Evolutionary conservation across 306 rosid genomes (phyloP).

Genomic region (Trifolium fragiferum): DNA sequence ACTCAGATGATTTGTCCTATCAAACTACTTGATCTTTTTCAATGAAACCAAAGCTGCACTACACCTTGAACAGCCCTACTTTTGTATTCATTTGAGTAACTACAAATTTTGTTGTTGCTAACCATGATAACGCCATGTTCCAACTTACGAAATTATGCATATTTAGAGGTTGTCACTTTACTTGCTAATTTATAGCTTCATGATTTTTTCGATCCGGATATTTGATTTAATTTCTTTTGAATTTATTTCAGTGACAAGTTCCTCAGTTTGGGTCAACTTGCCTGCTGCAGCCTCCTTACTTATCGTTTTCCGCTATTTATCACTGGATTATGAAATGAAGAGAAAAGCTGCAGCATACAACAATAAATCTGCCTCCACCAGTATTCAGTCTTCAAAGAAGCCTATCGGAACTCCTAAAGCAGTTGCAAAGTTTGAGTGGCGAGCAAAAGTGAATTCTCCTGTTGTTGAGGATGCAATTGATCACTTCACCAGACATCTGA

Average conservation of each 20-base stretch:
- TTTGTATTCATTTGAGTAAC: slow-evolving; percentile 3
- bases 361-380: slow-evolving; percentile 59
- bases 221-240: slow-evolving; percentile 46
- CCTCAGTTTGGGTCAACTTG: slow-evolving; percentile 96
- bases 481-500: slow-evolving; percentile 75
- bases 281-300: slow-evolving; percentile 89
- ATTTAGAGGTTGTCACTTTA: slow-evolving; percentile 30
- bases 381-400: slow-evolving; percentile 57
- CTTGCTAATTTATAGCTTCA: slow-evolving; percentile 31
- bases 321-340: slow-evolving; percentile 85
- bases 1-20: not conserved
- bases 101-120: slow-evolving; percentile 6
- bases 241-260: slow-evolving; percentile 89
- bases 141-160: slow-evolving; percentile 5
- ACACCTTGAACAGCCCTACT: slow-evolving; percentile 8
- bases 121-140: slow-evolving; percentile 18
- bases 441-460: slow-evolving; percentile 87
- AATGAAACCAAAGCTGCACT: slow-evolving; percentile 27
- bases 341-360: slow-evolving; percentile 86
- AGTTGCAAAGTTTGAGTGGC: slow-evolving; percentile 77
- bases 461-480: slow-evolving; percentile 92
- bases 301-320: slow-evolving; percentile 72
- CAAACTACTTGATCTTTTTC: slow-evolving; percentile 27
- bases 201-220: slow-evolving; percentile 32
- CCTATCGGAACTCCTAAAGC: slow-evolving; percentile 57